These are phyloP conservation scores for Oryza punctata DNA, from an alignment of 176 grass and related monocot genomes.

Conservation along the genomic window DNA sequence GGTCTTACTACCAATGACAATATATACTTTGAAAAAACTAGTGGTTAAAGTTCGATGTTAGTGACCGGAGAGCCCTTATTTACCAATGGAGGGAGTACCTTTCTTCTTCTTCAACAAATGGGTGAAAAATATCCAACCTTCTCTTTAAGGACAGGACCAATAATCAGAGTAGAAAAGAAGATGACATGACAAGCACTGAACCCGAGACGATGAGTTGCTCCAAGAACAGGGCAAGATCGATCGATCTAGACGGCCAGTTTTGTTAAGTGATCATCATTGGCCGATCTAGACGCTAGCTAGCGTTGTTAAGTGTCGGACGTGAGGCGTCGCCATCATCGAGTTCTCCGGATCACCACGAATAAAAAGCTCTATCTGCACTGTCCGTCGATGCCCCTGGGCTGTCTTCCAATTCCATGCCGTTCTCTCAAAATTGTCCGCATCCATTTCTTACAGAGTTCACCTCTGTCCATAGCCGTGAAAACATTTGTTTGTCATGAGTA, in stretches of 20 bases:
- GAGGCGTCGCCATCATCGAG: neutral
- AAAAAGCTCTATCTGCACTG: neutral
- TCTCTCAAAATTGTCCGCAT: neutral
- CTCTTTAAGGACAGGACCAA: neutral
- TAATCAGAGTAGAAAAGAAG: neutral
- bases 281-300: neutral
- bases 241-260: neutral
- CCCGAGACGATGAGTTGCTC: neutral
- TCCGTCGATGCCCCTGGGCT: neutral
- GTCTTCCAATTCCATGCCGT: neutral
- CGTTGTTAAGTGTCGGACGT: neutral
- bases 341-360: neutral
- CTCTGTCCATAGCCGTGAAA: neutral
- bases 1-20: too few species aligned
- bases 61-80: too few species aligned
- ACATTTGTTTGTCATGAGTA: neutral
- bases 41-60: too few species aligned
- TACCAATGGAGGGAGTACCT: too few species aligned
- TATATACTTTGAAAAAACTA: too few species aligned
- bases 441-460: neutral
- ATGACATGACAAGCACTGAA: neutral
- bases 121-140: neutral
- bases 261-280: neutral
- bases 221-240: neutral
- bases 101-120: too few species aligned